These are phyloP conservation scores for Sphagnum magellanicum DNA, from an alignment of 228 moss, liverwort and hornwort species.

Conservation along the genomic window DNA sequence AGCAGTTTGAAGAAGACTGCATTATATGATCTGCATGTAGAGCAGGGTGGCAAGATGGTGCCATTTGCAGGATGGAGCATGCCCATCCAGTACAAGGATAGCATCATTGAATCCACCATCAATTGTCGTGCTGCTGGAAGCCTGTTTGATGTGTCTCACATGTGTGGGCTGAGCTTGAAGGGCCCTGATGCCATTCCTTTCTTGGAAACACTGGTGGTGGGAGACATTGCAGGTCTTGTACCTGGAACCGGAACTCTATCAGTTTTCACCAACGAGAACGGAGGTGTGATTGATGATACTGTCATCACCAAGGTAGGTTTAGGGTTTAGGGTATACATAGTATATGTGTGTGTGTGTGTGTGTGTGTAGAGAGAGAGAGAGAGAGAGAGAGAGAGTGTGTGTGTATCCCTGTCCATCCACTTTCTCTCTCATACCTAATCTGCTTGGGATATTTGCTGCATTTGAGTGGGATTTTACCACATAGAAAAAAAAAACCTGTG, in stretches of 20 bases:
- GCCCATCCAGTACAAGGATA: slow-evolving; percentile 99
- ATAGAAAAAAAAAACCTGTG: no score
- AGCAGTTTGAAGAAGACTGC: slow-evolving; percentile 71
- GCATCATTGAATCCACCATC: slow-evolving; percentile 89
- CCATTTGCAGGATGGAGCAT: slow-evolving; percentile 97
- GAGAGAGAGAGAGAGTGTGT: no score
- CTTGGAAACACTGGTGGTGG: slow-evolving; percentile 88
- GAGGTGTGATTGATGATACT: slow-evolving; percentile 93
- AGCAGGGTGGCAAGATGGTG: slow-evolving; percentile 97
- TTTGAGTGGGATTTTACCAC: no score
- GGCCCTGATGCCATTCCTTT: slow-evolving; percentile 86
- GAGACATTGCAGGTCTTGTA: slow-evolving; percentile 65
- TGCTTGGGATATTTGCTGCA: no score
- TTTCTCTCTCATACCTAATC: no score
- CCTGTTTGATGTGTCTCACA: slow-evolving; percentile 93
- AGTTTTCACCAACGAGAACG: slow-evolving; percentile 84
- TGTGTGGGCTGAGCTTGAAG: slow-evolving; percentile 89
- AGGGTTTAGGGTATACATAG: no score
- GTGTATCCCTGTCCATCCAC: no score
- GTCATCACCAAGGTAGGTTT: slow-evolving; percentile 73
- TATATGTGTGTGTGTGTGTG: no score
- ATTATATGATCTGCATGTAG: slow-evolving; percentile 84
- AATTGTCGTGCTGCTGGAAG: slow-evolving; percentile 83
- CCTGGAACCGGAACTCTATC: slow-evolving; percentile 84
- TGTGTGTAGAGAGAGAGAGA: no score